Base-by-base conservation (phyloP, 2,329 filamentous ascomycete species). In the Fusarium sp. region DNA sequence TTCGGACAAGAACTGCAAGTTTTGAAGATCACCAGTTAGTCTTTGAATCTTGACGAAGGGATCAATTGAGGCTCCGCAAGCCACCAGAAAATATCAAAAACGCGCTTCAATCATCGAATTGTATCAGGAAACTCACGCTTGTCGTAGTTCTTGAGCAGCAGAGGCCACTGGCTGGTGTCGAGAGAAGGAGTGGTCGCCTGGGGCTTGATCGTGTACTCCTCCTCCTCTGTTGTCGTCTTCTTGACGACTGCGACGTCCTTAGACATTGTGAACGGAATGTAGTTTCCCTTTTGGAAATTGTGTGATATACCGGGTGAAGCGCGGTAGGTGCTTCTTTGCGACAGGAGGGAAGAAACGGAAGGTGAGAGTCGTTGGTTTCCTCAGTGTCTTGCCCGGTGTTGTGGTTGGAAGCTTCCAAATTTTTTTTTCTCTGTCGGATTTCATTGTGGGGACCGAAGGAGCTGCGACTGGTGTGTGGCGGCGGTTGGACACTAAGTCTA, bases 71-170 rank as follows among this genome's bases (percentile, higher is more conserved):
- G 23, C 25, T 46, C 43, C 19, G n/a, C 25, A 43, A 35, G 40
- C n/a, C 35, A 18, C 42, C 52, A 40, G 52, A 57, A 46, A 21
- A 32, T 50, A 53, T 32, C 32, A 44, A 70, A 54, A 56, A 54
- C 30, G 58, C n/a, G 23, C 47, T 43, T 23, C 15, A 56, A n/a
- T 40, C 28, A 43, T 46, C 23, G 12, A 52, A 37, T 23, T 46
- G 32, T 23, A 58, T 47, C 33, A 30, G 28, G 40, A 63, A 56
- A 88, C 92, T 82, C 89, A 96, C 94, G 88, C 82, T 95, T 94
- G 84, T 95, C 93, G 86, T 97, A 98, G 87, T 98, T 97, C 88
- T 97, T 97, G 81, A 98, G 89, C 79, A 98, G 89, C 80, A 98
- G 88, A 79, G 96, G 96, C 94, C 95, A 98, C 83, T 91, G 89